phyloP scores from a whole-genome alignment of 2,329 filamentous ascomycete species.

The Colletotrichum kahawae region DNA sequence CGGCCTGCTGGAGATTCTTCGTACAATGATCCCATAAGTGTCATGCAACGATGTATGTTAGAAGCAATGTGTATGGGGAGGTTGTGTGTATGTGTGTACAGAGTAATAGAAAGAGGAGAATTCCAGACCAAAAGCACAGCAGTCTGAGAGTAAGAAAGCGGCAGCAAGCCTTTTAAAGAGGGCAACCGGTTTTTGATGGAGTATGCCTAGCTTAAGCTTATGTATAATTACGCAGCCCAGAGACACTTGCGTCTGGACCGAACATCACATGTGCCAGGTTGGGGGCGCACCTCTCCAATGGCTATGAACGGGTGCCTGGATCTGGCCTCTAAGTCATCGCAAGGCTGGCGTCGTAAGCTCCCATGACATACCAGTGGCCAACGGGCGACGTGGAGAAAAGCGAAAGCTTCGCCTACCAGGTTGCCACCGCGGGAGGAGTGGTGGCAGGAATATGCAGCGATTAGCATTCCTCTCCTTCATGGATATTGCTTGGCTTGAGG shows the following conservation, averaged over 20 bases:
- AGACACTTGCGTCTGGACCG: background rate
- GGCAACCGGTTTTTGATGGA: background rate
- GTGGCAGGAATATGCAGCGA: background rate
- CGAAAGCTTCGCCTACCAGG: constrained; percentile 6
- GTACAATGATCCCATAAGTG: constrained; percentile 21
- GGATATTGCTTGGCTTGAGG: constrained; percentile 11
- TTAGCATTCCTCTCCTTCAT: background rate
- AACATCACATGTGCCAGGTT: constrained; percentile 16
- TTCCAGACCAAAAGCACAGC: background rate
- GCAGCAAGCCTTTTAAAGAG: constrained; percentile 1
- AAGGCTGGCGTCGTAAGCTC: constrained; percentile 20
- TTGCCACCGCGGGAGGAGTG: background rate
- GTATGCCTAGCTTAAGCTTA: constrained; percentile 7
- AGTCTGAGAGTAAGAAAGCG: background rate
- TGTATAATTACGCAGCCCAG: constrained; percentile 17
- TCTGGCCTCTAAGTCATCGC: constrained; percentile 17
- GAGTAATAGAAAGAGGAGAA: too few species aligned
- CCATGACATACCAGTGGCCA: constrained; percentile 1
- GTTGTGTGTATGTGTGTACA: background rate
- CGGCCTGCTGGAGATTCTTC: constrained; percentile 9
- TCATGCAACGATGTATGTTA: background rate
- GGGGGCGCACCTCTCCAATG: background rate
- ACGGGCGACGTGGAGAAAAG: constrained; percentile 2
- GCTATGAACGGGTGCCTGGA: constrained; percentile 18
- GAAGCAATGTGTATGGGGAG: background rate